These are phyloP conservation scores for Ceratocystis smalleyi DNA, from an alignment of 2,329 filamentous ascomycete species.

Conservation along the genomic window DNA sequence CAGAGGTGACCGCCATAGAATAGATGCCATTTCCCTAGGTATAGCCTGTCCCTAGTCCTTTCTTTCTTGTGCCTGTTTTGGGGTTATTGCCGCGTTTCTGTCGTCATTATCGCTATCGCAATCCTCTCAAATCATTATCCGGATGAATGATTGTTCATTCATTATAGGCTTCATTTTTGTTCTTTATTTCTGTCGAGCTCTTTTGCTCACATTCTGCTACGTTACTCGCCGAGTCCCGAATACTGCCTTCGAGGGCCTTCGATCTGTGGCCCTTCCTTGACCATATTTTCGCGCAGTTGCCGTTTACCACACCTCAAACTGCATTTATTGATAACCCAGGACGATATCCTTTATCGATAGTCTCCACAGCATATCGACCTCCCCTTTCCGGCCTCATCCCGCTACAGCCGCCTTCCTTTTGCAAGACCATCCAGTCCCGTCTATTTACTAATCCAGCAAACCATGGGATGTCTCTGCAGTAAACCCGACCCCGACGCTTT, in stretches of 20 bases:
- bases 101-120: neutral
- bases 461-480: conserved; percentile 80
- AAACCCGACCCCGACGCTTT: conserved; percentile 55
- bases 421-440: too few relatives aligned
- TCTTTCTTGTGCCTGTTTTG: neutral
- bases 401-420: neutral
- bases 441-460: conserved; percentile 14
- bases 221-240: neutral
- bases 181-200: neutral
- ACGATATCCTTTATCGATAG: neutral
- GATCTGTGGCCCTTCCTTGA: neutral
- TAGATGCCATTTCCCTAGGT: neutral
- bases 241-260: neutral
- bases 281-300: neutral
- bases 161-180: neutral
- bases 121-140: neutral
- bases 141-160: neutral
- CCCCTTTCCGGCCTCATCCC: neutral
- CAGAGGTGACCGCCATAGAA: neutral
- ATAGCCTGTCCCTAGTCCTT: neutral
- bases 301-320: neutral
- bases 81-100: neutral
- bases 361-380: neutral
- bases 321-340: too few relatives aligned
- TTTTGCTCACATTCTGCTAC: neutral